phyloP scores from a whole-genome alignment of 495 filamentous ascomycete genomes.

The Aspergillus wentii region DNA sequence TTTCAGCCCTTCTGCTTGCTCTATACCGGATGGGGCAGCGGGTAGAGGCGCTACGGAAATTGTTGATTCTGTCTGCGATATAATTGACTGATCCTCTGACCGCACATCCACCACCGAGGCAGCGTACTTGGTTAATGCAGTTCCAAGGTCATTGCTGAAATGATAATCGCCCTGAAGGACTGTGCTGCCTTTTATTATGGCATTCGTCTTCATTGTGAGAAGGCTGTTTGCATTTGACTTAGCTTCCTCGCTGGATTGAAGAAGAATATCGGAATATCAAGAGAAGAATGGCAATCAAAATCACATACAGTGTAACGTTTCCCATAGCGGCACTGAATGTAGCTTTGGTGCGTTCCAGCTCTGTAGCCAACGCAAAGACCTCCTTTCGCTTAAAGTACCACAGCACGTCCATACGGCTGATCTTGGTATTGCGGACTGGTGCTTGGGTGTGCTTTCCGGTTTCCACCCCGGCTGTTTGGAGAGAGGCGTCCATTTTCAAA shows the following conservation, averaged over 20 bases:
- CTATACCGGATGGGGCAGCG: neutral
- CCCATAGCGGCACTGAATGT: conserved; percentile 5
- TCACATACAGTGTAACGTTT: conserved; percentile 2
- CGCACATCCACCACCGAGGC: neutral
- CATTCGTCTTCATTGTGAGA: neutral
- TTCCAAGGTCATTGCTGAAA: neutral
- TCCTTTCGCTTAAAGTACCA: conserved; percentile 6
- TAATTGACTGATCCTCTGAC: neutral
- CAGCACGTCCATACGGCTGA: conserved; percentile 1
- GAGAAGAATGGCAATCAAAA: neutral
- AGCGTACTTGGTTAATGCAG: neutral
- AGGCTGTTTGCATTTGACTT: neutral
- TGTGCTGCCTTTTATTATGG: neutral
- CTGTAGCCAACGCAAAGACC: neutral
- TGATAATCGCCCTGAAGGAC: neutral
- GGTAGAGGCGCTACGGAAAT: neutral
- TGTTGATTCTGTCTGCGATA: neutral
- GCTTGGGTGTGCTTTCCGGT: neutral
- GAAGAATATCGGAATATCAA: too few relatives aligned
- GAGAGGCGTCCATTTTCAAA: neutral
- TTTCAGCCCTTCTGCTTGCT: neutral
- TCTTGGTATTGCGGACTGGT: neutral
- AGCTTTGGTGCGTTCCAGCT: conserved; percentile 4
- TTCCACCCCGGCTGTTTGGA: neutral
- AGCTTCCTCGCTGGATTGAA: neutral